Base-by-base conservation (phyloP, 192 early-diverging fungal species). In the Globomyces pollinis-pini region DNA sequence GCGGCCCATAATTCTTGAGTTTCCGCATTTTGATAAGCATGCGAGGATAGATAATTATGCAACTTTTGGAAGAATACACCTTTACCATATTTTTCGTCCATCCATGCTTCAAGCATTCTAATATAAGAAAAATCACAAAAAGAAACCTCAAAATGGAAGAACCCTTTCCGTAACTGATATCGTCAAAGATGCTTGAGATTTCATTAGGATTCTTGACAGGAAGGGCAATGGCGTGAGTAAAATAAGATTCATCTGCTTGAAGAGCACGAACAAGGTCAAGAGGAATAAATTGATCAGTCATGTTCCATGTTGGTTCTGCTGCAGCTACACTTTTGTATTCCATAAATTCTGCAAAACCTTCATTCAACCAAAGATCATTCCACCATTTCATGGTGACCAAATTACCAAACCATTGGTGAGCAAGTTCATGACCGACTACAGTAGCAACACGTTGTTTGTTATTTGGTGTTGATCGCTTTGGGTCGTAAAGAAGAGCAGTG, bases 1-100 rank as follows among this genome's bases (percentile, higher is more conserved):
- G 87, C 87, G 8, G 51, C 67, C 91, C 91, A 96, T 16, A 96
- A 79, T 64, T 94, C 81, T 44, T 75, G 69, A 3, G 91, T 94
- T 38, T 83, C 77, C 1, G 93, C 90, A 65, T 90, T 93, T 50
- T 75, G 67, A 58, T 85, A 91, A 43, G 77, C 79, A 70, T 92
- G 86, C 53, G 69, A 69, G 30, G 81, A 63, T 32, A 96, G 72
- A 65, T 96, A 76, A n/a, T 18, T 30, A 15, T 20, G 8, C 18
- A 76, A 28, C 3, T 65, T 34, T 7, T 41, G 15, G 16, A 64
- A 61, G 31, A 74, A 64, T 15, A 49, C 41, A 16, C n/a, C 35
- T n/a, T 36, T 16, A 24, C 41, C 53, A 24, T 56, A 56, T n/a
- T 56, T 56, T 20, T 56, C 53, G 28, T 56, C 60, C 57, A 74